phyloP scores from a whole-genome alignment of 1,284 basidiomycete genomes.

The Cystobasidium slooffiae region DNA sequence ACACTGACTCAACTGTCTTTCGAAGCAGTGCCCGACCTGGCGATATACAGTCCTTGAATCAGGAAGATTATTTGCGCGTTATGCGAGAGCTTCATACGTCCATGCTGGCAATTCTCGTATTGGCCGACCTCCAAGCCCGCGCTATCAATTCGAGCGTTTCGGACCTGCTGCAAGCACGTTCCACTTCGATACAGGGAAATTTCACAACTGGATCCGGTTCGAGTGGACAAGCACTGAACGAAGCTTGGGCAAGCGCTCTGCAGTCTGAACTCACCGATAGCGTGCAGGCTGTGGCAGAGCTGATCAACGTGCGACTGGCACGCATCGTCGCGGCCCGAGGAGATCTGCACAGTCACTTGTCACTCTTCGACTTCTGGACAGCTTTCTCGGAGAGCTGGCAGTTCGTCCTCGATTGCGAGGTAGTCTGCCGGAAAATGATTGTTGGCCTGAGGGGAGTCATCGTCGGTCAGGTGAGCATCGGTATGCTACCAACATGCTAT shows the following conservation, averaged over 20 bases:
- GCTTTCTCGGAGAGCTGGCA: constrained; percentile 85
- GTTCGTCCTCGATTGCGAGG: constrained; percentile 86
- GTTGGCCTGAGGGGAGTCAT: constrained; percentile 83
- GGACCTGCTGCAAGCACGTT: not conserved
- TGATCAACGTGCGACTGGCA: constrained; percentile 78
- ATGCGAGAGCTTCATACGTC: constrained; percentile 68
- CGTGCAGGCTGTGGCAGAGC: constrained; percentile 77
- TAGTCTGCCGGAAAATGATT: constrained; percentile 84
- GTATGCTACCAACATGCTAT: constrained; percentile 9
- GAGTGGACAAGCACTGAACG: constrained; percentile 21
- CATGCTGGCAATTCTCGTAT: constrained; percentile 72
- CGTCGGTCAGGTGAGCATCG: constrained; percentile 69
- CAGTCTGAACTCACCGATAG: constrained; percentile 68
- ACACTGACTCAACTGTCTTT: constrained; percentile 55
- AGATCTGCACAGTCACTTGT: constrained; percentile 75
- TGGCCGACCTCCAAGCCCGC: constrained; percentile 69
- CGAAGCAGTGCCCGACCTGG: constrained; percentile 58
- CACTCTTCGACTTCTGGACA: constrained; percentile 73
- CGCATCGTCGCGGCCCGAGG: constrained; percentile 75
- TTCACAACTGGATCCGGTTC: constrained; percentile 23
- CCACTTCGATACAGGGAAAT: constrained; percentile 56
- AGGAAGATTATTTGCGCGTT: constrained; percentile 70
- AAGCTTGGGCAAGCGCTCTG: constrained; percentile 22
- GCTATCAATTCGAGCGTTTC: constrained; percentile 60
- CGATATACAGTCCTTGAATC: constrained; percentile 70